These are phyloP conservation scores for Penicillium decumbens DNA, from an alignment of 2,329 filamentous ascomycete species.

Conservation along the genomic window DNA sequence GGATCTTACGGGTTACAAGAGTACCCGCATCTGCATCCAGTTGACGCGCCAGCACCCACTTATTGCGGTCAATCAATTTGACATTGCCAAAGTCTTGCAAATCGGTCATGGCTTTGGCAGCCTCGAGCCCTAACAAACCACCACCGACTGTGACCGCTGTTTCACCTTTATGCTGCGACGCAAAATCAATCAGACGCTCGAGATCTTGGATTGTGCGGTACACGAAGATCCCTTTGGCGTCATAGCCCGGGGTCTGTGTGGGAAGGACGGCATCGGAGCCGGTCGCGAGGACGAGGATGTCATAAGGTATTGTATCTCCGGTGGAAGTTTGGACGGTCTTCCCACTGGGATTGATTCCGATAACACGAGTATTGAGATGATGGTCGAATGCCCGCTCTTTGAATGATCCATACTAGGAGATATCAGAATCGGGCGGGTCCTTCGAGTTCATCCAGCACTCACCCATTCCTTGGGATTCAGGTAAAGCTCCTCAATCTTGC, in stretches of 20 bases:
- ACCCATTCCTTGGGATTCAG: slow-evolving; percentile 82
- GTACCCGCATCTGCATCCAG: slow-evolving; percentile 74
- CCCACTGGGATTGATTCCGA: slow-evolving; percentile 57
- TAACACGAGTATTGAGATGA: slow-evolving; percentile 70
- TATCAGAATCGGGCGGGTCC: not conserved
- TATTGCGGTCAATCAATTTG: slow-evolving; percentile 73
- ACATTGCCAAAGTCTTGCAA: slow-evolving; percentile 69
- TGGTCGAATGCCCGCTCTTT: slow-evolving; percentile 66
- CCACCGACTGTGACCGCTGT: slow-evolving; percentile 76
- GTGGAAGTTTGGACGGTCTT: slow-evolving; percentile 68
- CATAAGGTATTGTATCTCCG: slow-evolving; percentile 68
- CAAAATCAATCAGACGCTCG: slow-evolving; percentile 69
- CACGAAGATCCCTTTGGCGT: slow-evolving; percentile 80
- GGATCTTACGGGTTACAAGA: slow-evolving; percentile 78
- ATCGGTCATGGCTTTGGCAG: slow-evolving; percentile 88
- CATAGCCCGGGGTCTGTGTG: slow-evolving; percentile 66
- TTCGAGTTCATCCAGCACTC: slow-evolving; percentile 19
- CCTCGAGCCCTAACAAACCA: slow-evolving; percentile 78
- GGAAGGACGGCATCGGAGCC: slow-evolving; percentile 79
- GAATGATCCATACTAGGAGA: slow-evolving; percentile 59
- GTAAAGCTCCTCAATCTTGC: slow-evolving; percentile 80
- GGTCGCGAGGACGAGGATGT: slow-evolving; percentile 77
- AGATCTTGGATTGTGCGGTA: slow-evolving; percentile 83
- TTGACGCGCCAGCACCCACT: slow-evolving; percentile 78
- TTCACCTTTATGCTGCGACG: slow-evolving; percentile 61